Base-by-base conservation (phyloP, 768 basidiomycete species). In the Boletus sp. region DNA sequence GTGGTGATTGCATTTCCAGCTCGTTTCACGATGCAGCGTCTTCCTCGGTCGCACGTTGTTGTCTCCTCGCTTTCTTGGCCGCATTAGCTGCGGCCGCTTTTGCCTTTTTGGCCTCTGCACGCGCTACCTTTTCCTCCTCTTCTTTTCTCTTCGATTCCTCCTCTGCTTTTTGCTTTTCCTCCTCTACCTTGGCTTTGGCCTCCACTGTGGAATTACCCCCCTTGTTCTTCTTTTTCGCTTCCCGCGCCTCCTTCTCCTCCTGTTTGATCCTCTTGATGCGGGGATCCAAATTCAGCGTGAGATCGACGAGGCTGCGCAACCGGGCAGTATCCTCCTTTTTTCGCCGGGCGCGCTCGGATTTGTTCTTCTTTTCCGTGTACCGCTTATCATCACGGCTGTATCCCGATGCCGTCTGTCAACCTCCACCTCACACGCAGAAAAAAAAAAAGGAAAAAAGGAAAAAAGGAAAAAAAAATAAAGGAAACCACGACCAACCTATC, bases 281-380 rank as follows among this genome's bases (percentile, higher is more conserved):
- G 28, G 96, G 96, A 72, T 99, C 96, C 55, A 86, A 73, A 62
- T 77, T 80, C 67, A 97, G 82, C 24, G 92, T 84, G 54, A 88
- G 76, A 77, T 98, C 96, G 49, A 99, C 94, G 28, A 99, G 78
- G 29, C 78, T 78, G 52, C 96, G 87, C 30, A 98, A 74, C 65
- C 94, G 90, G 12, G 93, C 89, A 45, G 84, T 98, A 75, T 99
- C 96, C 64, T 97, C 96, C 81, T 97, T 97, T 81, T 99, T 99
- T 71, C 92, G 81, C 56, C 94, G 83, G 12, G 94, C 92, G 35
- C 96, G 94, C 76, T 99, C 96, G 6, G 91, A 76, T 76, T 97
- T 98, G 85, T 99, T 99, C 83, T 99, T 99, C 82, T 98, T 98
- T 77, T 98, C 96, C 17, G 93, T 94, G 77, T 95, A 97, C 32